phyloP scores from a whole-genome alignment of 2,329 filamentous ascomycete genomes.

The Nigrograna mackinnonii region DNA sequence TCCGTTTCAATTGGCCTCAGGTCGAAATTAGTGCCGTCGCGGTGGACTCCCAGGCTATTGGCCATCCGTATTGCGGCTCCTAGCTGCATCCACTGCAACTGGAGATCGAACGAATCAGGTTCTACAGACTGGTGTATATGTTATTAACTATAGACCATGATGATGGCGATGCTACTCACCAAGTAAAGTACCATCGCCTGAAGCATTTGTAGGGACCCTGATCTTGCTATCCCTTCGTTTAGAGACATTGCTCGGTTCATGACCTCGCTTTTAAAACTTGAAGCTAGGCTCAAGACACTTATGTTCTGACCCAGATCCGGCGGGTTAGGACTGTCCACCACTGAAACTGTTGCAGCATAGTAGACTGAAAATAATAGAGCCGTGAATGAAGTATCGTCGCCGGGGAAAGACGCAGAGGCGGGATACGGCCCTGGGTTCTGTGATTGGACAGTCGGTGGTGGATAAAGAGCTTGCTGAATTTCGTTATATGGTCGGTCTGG shows the following conservation, averaged over 20 bases:
- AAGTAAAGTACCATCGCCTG: slow-evolving; percentile 20
- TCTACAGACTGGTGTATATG: slow-evolving; percentile 13
- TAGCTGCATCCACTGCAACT: slow-evolving; percentile 17
- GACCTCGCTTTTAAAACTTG: slow-evolving; percentile 15
- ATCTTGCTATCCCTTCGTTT: slow-evolving; percentile 7
- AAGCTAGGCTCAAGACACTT: slow-evolving; percentile 11
- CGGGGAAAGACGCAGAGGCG: not conserved
- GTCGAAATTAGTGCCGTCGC: slow-evolving; percentile 61
- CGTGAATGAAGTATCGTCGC: slow-evolving; percentile 10
- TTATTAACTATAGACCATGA: not conserved
- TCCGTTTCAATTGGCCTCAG: slow-evolving; percentile 69
- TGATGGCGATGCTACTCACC: slow-evolving; percentile 7
- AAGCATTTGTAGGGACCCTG: slow-evolving; percentile 16
- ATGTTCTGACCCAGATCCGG: slow-evolving; percentile 14
- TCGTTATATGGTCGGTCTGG: no score
- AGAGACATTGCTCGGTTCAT: slow-evolving; percentile 10
- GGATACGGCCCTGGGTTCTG: slow-evolving; percentile 1
- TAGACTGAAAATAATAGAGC: slow-evolving; percentile 20
- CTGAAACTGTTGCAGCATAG: slow-evolving; percentile 18
- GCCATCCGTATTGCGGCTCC: slow-evolving; percentile 18
- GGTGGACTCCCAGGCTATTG: slow-evolving; percentile 19
- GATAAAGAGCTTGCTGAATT: slow-evolving; percentile 5
- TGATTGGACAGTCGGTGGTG: slow-evolving; percentile 3
- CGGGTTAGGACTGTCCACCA: slow-evolving; percentile 15
- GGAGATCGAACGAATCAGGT: slow-evolving; percentile 7